Base-by-base conservation (phyloP, 768 basidiomycete genomes). In the Pleurotus giganteus region DNA sequence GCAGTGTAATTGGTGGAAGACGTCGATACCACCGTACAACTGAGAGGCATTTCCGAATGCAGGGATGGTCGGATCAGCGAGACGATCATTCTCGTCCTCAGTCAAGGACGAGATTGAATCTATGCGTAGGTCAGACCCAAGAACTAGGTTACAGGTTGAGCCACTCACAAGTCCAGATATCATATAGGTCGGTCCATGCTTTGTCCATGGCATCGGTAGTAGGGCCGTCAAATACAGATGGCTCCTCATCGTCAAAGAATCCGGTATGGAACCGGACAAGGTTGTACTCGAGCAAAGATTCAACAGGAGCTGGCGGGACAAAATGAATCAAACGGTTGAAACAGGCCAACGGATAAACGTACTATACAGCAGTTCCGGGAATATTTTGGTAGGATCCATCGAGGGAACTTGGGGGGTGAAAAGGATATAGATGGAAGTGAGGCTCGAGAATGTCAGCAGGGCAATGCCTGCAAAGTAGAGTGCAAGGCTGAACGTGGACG, bases 1-100 rank as follows among this genome's bases (percentile, higher is more conserved):
- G 47, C 65, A 65, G 47, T 67, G 66, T 17, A 67, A 47, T 44
- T 66, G 61, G 52, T 67, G 66, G 55, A 66, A 67, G 8, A 67
- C 65, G 19, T 67, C 65, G 4, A 65, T 29, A 8, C 46, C 54
- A 6, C 53, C 59, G 13, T 63, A 55, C 37, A 60, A 65, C 27
- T 63, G 55, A 1, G 57, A 61, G 4, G 51, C 47, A 13, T 65
- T 61, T 19, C 58, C 62, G 5, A 55, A 52, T 13, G 65, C 62
- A 8, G 63, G 58, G 34, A 51, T 39, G 2, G 65, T 67, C 12
- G 56, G 54, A 53, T 65, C 63, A 4, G 60, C 42, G 24, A 66
- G 55, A 6, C 54, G 55, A 6, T 53, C 49, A 3, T 61, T 65
- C 21, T 63, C 36, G 7, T 45, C 49, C 28, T 58, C 58, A 3